These are phyloP conservation scores for Trichoderma koningiopsis DNA, from an alignment of 2,329 filamentous ascomycete species.

Conservation along the genomic window DNA sequence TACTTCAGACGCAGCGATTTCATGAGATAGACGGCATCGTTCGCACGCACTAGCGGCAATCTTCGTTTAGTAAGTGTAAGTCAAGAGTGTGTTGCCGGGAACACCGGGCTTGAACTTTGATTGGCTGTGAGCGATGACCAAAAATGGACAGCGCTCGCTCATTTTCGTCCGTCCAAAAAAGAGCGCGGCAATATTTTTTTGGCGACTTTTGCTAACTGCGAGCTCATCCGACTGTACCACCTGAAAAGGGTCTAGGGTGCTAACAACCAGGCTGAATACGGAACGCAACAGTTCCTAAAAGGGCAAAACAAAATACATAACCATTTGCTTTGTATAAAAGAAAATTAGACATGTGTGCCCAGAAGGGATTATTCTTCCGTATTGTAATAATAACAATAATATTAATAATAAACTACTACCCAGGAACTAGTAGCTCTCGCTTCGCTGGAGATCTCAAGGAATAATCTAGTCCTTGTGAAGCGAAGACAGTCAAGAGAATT, in stretches of 20 bases:
- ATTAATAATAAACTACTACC: background rate
- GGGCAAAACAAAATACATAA: background rate
- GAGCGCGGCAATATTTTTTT: background rate
- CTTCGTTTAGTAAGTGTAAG: background rate
- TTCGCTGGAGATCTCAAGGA: background rate
- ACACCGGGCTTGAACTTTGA: background rate
- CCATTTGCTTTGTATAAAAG: background rate
- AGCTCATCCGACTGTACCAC: background rate
- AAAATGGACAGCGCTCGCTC: background rate
- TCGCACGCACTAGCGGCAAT: background rate
- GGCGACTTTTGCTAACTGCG: background rate
- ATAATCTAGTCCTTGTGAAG: background rate
- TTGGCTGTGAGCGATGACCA: background rate
- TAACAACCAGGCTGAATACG: background rate
- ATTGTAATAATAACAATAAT: background rate
- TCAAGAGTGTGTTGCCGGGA: background rate
- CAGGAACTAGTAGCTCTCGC: background rate
- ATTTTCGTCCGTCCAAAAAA: background rate
- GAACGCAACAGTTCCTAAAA: background rate
- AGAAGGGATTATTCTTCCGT: background rate
- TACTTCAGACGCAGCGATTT: background rate
- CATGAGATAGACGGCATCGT: background rate
- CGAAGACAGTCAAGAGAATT: background rate
- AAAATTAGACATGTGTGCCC: no score
- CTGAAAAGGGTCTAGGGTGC: background rate